Conservation (phyloP, 2,329 filamentous ascomycete species). For the Hymenoscyphus salicellus region DNA sequence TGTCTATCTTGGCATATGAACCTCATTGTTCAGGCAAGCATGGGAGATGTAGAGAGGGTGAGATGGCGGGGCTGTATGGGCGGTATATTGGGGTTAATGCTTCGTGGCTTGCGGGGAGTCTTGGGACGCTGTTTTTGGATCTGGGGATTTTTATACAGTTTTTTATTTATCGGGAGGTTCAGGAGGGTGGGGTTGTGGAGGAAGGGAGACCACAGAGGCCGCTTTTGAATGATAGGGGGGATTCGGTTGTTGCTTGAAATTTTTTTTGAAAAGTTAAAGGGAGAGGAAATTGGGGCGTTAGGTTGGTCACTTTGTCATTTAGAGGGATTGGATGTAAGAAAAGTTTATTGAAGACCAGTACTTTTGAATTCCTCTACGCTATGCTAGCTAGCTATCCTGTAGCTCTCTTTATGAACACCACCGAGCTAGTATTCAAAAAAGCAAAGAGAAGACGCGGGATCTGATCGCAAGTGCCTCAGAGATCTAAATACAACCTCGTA, state of each 20-base stretch:
- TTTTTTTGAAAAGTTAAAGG: not conserved
- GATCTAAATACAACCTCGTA: no score
- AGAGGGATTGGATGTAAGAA: no score
- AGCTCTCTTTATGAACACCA: no score
- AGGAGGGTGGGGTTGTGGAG: constrained; percentile 14
- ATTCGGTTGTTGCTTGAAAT: constrained; percentile 13
- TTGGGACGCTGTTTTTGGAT: constrained; percentile 83
- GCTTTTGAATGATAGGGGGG: constrained; percentile 22
- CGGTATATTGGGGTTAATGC: constrained; percentile 85
- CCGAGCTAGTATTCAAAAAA: no score
- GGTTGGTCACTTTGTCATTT: not conserved
- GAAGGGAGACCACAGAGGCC: constrained; percentile 21
- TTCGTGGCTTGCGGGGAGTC: constrained; percentile 85
- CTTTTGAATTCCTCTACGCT: no score
- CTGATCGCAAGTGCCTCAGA: no score
- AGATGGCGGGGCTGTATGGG: constrained; percentile 66
- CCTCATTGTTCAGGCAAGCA: constrained; percentile 56
- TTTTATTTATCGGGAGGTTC: constrained; percentile 66
- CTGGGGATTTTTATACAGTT: constrained; percentile 87
- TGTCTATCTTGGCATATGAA: constrained; percentile 88
- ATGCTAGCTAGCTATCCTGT: no score
- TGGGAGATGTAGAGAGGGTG: constrained; percentile 58
- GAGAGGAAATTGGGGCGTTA: not conserved
- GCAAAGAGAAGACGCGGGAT: no score
- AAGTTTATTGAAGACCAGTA: no score